Base-by-base conservation (phyloP, 1,284 basidiomycete genomes). In the Microstroma glucosiphilum region DNA sequence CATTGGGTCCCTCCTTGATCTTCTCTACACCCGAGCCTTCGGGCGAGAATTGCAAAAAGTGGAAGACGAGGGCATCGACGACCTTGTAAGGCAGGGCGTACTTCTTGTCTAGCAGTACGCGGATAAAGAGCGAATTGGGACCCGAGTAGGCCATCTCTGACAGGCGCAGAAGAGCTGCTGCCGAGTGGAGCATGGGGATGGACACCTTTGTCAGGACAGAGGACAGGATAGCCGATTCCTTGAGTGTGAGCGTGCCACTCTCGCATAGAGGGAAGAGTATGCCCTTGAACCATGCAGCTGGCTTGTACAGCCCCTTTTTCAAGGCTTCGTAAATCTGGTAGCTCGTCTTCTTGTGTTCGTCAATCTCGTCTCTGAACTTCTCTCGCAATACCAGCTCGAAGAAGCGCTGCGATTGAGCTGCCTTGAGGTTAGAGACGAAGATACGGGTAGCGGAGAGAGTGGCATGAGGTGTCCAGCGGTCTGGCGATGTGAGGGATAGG, bases 41-140 rank as follows among this genome's bases (percentile, higher is more conserved):
- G 56, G 78, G 73, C n/a, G 88, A 88, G 60, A 97, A 87, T 42
- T 92, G 88, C 73, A 98, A 90, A 79, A 93, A 99, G 82, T 99
- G 96, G 84, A 96, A 96, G 15, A 98, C 92, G 61, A 99, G 86
- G 2, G 91, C 89, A 76, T 99, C 96, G 62, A 99, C 87, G 25
- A 96, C 94, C 82, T 98, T 96, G 84, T 94, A 99, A 0, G 96
- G 96, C 42, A 99, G 82, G 60, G 96, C 92, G 79, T 96, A 92
- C 81, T 98, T 98, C 81, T 99, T 99, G 83, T 98, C 96, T 58
- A 98, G 83, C 21, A 99, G 83, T 13, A 98, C 90, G 26, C 96
- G 90, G 78, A 99, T 96, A 82, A 98, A 96, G 26, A 99, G 85
- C 12, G 92, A 96, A 70, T 92, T 96, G 0, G 96, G 90, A 12